Evolutionary conservation across 2,329 filamentous ascomycete species (phyloP).

Genomic region (Penicillium sp.): DNA sequence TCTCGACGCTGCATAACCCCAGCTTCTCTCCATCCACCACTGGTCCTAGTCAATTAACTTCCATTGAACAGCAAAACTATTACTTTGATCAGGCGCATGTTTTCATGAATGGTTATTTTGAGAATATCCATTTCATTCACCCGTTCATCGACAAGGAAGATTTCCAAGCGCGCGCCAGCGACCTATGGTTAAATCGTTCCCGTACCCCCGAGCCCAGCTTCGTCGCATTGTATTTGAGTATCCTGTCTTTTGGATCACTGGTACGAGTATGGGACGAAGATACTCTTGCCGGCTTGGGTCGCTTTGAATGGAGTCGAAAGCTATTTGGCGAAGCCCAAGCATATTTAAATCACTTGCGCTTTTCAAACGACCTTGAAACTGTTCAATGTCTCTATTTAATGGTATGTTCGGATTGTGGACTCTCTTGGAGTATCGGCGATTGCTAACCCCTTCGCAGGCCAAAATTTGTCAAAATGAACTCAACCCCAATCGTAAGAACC

Average conservation of each 20-base stretch:
- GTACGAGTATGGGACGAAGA: slow-evolving; percentile 48
- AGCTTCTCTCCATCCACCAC: slow-evolving; percentile 39
- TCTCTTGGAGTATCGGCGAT: not conserved
- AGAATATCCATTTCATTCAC: slow-evolving; percentile 51
- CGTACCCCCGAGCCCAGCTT: slow-evolving; percentile 42
- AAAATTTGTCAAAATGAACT: slow-evolving; percentile 54
- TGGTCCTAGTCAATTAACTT: slow-evolving; percentile 20
- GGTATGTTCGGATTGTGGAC: slow-evolving; percentile 25
- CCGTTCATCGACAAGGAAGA: slow-evolving; percentile 50
- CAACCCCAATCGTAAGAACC: slow-evolving; percentile 46
- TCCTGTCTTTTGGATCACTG: slow-evolving; percentile 49
- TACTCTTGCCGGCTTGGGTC: slow-evolving; percentile 44
- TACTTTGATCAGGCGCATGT: slow-evolving; percentile 48
- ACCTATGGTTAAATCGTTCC: slow-evolving; percentile 42
- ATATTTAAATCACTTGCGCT: slow-evolving; percentile 41
- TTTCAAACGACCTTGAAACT: slow-evolving; percentile 50
- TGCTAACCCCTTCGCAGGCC: slow-evolving; percentile 29
- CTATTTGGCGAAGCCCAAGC: slow-evolving; percentile 47
- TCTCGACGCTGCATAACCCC: slow-evolving; percentile 50
- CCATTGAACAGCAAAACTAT: slow-evolving; percentile 34
- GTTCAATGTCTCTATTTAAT: slow-evolving; percentile 52
- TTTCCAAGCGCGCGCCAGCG: slow-evolving; percentile 46
- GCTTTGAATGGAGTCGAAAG: slow-evolving; percentile 50
- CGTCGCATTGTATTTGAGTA: slow-evolving; percentile 49
- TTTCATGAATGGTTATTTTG: slow-evolving; percentile 51